Percentiles rank a stretch among this genome's conserved stretches.
Evolutionary conservation across 164 flowering plant genomes (phyloP).

Genomic region (Akebia trifoliata): DNA sequence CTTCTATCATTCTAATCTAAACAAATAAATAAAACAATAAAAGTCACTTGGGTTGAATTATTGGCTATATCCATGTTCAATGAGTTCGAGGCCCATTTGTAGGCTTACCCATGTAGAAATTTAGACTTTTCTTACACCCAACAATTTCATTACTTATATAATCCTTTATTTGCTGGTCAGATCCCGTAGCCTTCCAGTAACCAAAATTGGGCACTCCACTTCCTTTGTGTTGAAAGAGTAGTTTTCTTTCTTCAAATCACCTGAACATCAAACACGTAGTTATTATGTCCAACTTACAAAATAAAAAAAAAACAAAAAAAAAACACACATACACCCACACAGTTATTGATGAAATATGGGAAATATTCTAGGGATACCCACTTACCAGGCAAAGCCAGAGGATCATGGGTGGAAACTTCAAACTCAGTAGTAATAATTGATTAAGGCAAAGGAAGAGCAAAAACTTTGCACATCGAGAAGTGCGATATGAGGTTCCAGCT

Average conservation of each 20-base stretch:
- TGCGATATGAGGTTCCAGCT: too few relatives aligned
- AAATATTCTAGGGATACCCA: neutral
- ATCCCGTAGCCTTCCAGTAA: conserved; percentile 70
- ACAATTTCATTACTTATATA: conserved; percentile 26
- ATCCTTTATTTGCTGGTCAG: conserved; percentile 38
- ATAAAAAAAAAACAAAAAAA: too few relatives aligned
- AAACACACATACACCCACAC: too few relatives aligned
- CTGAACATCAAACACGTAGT: conserved; percentile 20
- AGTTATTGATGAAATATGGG: too few relatives aligned
- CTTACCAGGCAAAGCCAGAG: conserved; percentile 81
- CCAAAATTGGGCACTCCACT: conserved; percentile 44
- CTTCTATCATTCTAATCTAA: neutral
- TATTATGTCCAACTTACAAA: too few relatives aligned
- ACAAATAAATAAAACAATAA: neutral
- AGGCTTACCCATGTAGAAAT: conserved; percentile 57
- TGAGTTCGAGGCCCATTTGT: conserved; percentile 44
- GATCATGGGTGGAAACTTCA: conserved; percentile 50
- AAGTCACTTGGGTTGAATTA: conserved; percentile 19
- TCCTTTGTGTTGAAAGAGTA: conserved; percentile 63
- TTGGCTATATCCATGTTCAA: conserved; percentile 74
- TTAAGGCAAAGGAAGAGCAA: conserved; percentile 61
- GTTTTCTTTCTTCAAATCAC: conserved; percentile 47
- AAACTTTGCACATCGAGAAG: conserved; percentile 53
- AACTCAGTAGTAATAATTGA: conserved; percentile 66
- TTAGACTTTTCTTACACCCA: conserved; percentile 63